These are phyloP conservation scores for Ophiosphaerella herpotricha DNA, from an alignment of 2,329 filamentous ascomycete species.

Conservation along the genomic window DNA sequence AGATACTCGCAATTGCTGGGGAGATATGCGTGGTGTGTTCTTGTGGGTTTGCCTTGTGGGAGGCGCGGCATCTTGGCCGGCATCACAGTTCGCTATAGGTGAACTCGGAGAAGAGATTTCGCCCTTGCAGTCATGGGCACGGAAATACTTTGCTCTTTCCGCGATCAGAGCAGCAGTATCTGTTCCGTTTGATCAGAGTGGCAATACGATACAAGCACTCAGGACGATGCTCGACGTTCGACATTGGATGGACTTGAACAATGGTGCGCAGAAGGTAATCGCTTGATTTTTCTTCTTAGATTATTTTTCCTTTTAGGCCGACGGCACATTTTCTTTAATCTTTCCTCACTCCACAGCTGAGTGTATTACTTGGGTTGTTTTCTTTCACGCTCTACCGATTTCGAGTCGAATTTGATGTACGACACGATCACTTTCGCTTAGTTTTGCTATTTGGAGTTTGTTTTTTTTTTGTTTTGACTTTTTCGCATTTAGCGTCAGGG, in stretches of 20 bases:
- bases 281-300: no score
- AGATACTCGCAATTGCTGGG: constrained; percentile 29
- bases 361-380: no score
- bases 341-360: no score
- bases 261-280: no score
- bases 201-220: constrained; percentile 26
- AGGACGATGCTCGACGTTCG: constrained; percentile 33
- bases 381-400: no score
- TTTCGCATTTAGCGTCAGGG: no score
- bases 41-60: constrained; percentile 40
- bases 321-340: no score
- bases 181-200: constrained; percentile 25
- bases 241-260: constrained; percentile 20
- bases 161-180: constrained; percentile 26
- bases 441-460: no score
- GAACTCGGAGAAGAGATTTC: constrained; percentile 11
- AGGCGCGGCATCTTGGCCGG: constrained; percentile 31
- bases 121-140: constrained; percentile 20
- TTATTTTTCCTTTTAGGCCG: no score
- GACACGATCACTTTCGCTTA: no score
- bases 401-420: no score
- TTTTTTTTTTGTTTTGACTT: no score
- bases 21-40: constrained; percentile 32
- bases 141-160: constrained; percentile 39
- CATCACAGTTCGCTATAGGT: neutral